phyloP scores from a whole-genome alignment of 768 basidiomycete genomes.

The Tulasnella sp. region DNA sequence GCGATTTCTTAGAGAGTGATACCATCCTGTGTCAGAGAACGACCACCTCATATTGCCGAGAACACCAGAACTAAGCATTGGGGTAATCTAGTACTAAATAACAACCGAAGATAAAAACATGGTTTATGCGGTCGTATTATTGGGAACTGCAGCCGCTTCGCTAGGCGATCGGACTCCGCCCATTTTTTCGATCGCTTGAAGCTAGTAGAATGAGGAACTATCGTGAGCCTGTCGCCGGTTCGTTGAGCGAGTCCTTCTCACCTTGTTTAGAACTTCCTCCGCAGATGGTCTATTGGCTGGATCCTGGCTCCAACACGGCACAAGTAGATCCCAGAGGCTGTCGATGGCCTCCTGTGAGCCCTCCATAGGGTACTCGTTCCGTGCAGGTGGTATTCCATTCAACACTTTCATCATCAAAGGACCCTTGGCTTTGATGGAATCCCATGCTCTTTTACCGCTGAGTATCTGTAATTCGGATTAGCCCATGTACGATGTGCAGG shows the following conservation, averaged over 20 bases:
- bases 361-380: neutral
- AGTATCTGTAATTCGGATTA: neutral
- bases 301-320: neutral
- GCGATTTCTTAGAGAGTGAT: neutral
- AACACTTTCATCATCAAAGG: neutral
- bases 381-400: neutral
- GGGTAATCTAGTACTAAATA: neutral
- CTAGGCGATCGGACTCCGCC: neutral
- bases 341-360: neutral
- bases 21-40: neutral
- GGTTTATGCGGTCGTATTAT: neutral
- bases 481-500: neutral
- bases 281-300: neutral
- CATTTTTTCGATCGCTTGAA: neutral
- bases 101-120: neutral
- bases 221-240: neutral
- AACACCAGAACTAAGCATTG: neutral
- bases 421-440: neutral
- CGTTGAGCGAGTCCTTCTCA: neutral
- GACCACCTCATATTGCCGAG: neutral
- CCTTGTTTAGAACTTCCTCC: neutral
- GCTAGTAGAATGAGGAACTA: neutral
- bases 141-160: neutral
- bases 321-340: neutral
- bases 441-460: slow-evolving; percentile 6